Conservation (phyloP, 2,329 filamentous ascomycete genomes). For the Sporothrix variecibatus region DNA sequence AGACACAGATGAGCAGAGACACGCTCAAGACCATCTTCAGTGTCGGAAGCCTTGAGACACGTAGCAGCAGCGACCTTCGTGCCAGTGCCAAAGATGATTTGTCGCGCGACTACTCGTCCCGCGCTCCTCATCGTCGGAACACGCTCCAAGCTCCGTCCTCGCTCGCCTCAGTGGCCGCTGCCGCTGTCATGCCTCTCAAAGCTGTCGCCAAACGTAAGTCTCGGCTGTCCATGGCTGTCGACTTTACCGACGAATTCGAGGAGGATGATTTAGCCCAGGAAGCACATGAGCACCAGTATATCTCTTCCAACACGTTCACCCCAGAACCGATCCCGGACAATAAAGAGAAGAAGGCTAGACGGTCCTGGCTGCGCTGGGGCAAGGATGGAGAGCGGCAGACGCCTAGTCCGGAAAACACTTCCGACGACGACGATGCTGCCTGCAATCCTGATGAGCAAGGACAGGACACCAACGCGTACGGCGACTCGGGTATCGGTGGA, state of each 20-base stretch:
- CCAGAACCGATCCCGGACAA: not conserved
- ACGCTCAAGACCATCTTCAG: constrained; percentile 54
- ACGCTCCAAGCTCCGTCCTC: constrained; percentile 35
- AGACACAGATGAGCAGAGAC: constrained; percentile 48
- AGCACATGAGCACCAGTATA: not conserved
- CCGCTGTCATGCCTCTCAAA: constrained; percentile 37
- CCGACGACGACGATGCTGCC: constrained; percentile 30
- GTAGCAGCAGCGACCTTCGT: constrained; percentile 29
- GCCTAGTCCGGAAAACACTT: constrained; percentile 27
- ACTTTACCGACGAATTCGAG: constrained; percentile 20
- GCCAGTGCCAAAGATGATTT: not conserved
- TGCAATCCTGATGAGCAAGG: constrained; percentile 33
- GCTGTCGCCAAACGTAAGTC: constrained; percentile 41
- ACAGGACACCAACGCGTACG: constrained; percentile 36
- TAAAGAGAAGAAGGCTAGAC: not conserved
- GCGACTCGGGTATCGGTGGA: constrained; percentile 33
- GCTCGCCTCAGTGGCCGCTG: constrained; percentile 34
- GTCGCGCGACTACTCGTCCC: not conserved
- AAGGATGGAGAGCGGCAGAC: constrained; percentile 11
- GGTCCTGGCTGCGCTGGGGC: constrained; percentile 18
- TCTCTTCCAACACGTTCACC: not conserved
- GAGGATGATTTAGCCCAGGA: constrained; percentile 10
- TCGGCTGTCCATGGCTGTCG: constrained; percentile 25
- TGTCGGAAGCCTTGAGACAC: constrained; percentile 48
- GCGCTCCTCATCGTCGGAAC: constrained; percentile 33